Percentiles rank a stretch among this genome's conserved stretches.
Evolutionary conservation across 139 green algal genomes (phyloP).

Genomic region (Chlamydomonas applanata): DNA sequence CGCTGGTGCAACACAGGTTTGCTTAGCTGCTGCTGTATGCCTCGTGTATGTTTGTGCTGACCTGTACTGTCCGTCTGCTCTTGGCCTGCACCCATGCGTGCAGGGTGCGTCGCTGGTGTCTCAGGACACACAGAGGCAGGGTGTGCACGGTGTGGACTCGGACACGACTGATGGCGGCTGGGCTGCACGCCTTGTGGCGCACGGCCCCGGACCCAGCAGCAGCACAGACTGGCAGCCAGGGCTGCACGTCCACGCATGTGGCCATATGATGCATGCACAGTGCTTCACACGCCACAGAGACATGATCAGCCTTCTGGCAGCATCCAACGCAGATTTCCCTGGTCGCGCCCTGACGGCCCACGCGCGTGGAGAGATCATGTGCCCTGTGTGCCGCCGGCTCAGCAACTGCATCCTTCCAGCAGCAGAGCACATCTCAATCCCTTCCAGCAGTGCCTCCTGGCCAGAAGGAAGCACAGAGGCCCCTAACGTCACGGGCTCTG

Average conservation of each 20-base stretch:
- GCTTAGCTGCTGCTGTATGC: too few species aligned
- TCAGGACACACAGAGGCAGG: too few species aligned
- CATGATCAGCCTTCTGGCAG: not conserved
- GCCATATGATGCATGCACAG: conserved; percentile 14
- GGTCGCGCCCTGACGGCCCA: not conserved
- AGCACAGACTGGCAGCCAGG: not conserved
- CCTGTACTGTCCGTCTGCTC: too few species aligned
- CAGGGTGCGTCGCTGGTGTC: too few species aligned
- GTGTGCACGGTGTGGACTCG: too few species aligned
- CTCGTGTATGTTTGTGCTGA: too few species aligned
- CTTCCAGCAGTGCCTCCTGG: not conserved
- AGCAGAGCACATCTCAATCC: conserved; percentile 14
- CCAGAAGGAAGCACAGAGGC: not conserved
- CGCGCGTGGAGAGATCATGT: conserved; percentile 24
- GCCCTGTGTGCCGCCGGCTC: conserved; percentile 40
- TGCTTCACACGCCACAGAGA: conserved; percentile 13
- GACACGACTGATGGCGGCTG: too few species aligned
- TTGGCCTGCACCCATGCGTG: too few species aligned
- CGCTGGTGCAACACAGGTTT: too few species aligned
- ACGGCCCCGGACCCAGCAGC: not conserved
- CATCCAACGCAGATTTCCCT: not conserved
- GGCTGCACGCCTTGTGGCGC: too few species aligned
- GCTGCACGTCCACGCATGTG: conserved; percentile 22
- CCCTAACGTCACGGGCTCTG: not conserved
- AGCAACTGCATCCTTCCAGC: conserved; percentile 37